Evolutionary conservation across 106 monocot species (phyloP), one percentile per base, ranked within the genome.

Genomic region (Dioscorea dumetorum): DNA sequence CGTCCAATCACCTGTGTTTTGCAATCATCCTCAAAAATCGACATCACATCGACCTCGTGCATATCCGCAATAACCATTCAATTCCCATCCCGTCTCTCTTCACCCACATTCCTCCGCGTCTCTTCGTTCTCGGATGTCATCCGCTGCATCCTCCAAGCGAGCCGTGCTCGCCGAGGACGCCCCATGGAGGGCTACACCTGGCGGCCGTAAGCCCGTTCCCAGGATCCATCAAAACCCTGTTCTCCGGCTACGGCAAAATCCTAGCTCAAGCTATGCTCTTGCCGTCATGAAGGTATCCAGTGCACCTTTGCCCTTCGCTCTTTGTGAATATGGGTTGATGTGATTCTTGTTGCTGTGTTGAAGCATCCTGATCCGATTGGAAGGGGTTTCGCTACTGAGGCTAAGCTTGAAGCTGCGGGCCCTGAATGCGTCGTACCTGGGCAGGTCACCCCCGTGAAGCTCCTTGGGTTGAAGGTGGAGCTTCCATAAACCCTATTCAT

Each of bases 371-470:
- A 95, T 62, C 94, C 94, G 15, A 72, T 95, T 52, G 90, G 88
- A 5, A 85, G 81, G 24, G 94, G 94, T 5, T 83, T 95, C 52
- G 94, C 85, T 23, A 79, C 58, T 74, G 85, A 88, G 85, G 94
- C 88, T 22, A 70, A 60, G 68, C 57, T 90, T 24, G 94, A 95
- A 52, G 74, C 94, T 9, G 94, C 94, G 3, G 94, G 94, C 18
- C 88, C 91, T 13, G 91, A 95, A 12, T 95, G 94, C 72, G 49
- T 95, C 60, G 85, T 95, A 9, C 94, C 94, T 1, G 94, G 94
- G 3, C 94, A 83, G 75, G 76, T 67, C 9, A 58, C 83, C 10
- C 94, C 94, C 13, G 74, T 95, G 58, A 85, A 75, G 83, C 54
- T 95, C 18, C 76, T 95, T 22, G 94, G 94, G 22, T 41, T 95